Base-by-base conservation (phyloP, 768 basidiomycete species). In the Rhodotorula babjevae region DNA sequence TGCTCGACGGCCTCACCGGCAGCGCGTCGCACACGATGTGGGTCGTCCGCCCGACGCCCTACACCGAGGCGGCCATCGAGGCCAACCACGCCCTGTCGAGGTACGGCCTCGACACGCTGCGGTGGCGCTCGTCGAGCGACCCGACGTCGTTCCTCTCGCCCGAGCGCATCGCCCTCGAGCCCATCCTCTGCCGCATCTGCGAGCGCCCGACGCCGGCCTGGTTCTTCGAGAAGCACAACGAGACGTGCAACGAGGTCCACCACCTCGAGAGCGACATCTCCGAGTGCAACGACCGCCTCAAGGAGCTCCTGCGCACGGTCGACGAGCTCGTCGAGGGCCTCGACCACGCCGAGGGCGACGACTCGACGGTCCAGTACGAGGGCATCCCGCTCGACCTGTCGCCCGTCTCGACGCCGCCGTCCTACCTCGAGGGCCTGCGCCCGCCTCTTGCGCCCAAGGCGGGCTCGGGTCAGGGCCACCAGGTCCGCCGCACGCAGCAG, bases 141-240 rank as follows among this genome's bases (percentile, higher is more conserved):
- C 76, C 92, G 46, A 85, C 89, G 75, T 89, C 7, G 90, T 94
- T 81, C 89, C 91, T 15, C 49, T 50, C 61, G 12, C 63, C 69
- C 0, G 88, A 89, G 80, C 84, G 84, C 25, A 89, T 98, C 82
- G 89, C 88, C 79, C 87, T 86, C 36, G 87, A 91, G 71, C 88
- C 86, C 42, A 91, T 98, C 63, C 85, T 99, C 31, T 98, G 96
- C 83, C 90, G 96, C 44, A 99, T 99, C 73, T 99, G 96, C 84
- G 96, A 99, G 82, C 88, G 90, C 79, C 89, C 90, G 76, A 90
- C 98, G 69, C 94, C 95, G 5, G 91, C 95, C 72, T 99, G 96
- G 96, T 99, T 93, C 84, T 99, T 99, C 80, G 96, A 98, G 83
- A 98, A 97, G 83, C 96, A 99, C 84, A 98, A 93, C 85, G 96